Evolutionary conservation across 192 early-diverging fungal genomes (phyloP), one percentile per base, ranked within the genome.

Genomic region (Entophlyctis luteolus): DNA sequence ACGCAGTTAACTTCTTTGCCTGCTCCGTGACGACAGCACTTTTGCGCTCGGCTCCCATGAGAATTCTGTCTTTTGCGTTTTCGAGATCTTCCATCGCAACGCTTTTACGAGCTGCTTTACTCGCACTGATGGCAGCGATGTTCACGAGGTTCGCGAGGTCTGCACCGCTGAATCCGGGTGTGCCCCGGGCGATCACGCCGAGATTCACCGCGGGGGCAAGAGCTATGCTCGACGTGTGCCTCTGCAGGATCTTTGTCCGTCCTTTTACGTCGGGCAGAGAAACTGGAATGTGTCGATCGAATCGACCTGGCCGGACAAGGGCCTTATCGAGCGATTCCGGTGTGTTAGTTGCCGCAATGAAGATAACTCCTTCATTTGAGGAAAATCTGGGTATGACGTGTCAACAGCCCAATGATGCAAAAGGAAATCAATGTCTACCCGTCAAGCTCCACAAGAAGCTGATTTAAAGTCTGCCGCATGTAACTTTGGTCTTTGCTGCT

Each of bases 131-230:
- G 2, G 98, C 98, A 1, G 96, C 96, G 36, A 95, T 91, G 75
- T 99, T 99, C 72, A 98, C 86, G 31, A 99, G 81, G 63, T 99
- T 99, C 56, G 94, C 91, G 14, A 99, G 74, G 74, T 99, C 94
- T n/a, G 98, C 98, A 38, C 98, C 98, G n/a, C 93, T 95, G 72
- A 99, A 98, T 16, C 98, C 98, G 3, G 96, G 93, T 5, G 98
- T 98, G 31, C 98, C 96, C 29, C 96, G 85, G 2, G 98, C 95
- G 65, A 98, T 88, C 2, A 90, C 81, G 58, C 79, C 83, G 20
- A 92, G 76, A 56, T 98, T 86, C 0, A 98, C 91, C 31, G 88
- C 84, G 4, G 72, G 48, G n/a, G 74, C 77, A 48, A 98, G 72
- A 23, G 76, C 75, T 39, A 98, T 87, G 42, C 84, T 89, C 59